Percentiles rank a stretch among this genome's conserved stretches.
phyloP scores from a whole-genome alignment of 805 yeast genomes.

The Yamadazyma endophytica region DNA sequence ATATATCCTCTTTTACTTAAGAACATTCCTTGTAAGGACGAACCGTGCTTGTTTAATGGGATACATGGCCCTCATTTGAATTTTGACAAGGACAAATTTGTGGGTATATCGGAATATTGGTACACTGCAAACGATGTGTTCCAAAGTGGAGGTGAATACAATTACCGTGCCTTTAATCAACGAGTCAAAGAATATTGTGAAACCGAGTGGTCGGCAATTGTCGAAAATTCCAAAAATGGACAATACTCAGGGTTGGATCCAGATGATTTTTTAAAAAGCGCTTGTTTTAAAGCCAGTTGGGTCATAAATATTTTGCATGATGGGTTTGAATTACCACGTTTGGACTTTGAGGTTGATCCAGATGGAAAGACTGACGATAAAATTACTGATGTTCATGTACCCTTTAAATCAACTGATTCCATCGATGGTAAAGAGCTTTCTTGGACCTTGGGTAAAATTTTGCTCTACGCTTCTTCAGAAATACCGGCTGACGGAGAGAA shows the following conservation, averaged over 20 bases:
- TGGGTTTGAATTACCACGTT: slow-evolving; percentile 83
- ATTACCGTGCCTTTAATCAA: slow-evolving; percentile 63
- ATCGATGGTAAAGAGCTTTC: slow-evolving; percentile 84
- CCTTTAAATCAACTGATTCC: slow-evolving; percentile 78
- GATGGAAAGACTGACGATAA: slow-evolving; percentile 16
- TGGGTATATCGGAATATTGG: slow-evolving; percentile 97
- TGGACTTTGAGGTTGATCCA: slow-evolving; percentile 45
- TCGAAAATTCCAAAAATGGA: slow-evolving; percentile 51
- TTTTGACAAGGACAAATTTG: slow-evolving; percentile 73
- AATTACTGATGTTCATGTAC: slow-evolving; percentile 37
- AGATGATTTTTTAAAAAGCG: slow-evolving; percentile 50
- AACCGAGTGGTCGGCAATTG: slow-evolving; percentile 59
- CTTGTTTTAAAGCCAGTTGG: slow-evolving; percentile 96
- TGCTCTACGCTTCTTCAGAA: slow-evolving; percentile 76
- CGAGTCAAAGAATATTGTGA: slow-evolving; percentile 72
- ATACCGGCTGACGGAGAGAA: slow-evolving; percentile 25
- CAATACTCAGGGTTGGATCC: slow-evolving; percentile 55
- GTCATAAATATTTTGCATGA: slow-evolving; percentile 84
- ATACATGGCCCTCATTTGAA: slow-evolving; percentile 90
- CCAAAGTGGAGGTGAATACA: slow-evolving; percentile 83
- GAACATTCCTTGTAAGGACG: slow-evolving; percentile 76
- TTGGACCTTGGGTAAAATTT: slow-evolving; percentile 91
- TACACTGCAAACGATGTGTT: slow-evolving; percentile 92
- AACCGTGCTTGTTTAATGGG: slow-evolving; percentile 92
- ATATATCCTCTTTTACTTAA: slow-evolving; percentile 76